phyloP scores from a whole-genome alignment of 352 stramenopile genomes.

The Thraustochytrium aureum region DNA sequence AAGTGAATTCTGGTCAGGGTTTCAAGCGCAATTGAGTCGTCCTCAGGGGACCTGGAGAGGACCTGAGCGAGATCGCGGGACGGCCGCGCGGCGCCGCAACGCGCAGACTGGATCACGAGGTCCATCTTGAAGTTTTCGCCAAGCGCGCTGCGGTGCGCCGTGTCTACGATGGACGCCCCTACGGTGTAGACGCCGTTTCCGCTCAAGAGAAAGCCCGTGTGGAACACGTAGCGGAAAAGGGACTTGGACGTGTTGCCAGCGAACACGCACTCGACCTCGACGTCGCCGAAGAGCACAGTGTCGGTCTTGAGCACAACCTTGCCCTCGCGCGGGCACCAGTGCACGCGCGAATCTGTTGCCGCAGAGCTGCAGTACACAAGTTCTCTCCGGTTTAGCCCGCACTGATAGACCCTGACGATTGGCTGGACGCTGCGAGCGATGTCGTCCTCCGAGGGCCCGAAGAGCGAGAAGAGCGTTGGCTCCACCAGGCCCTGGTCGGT shows the following conservation, averaged over 20 bases:
- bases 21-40: not conserved
- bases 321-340: constrained; percentile 18
- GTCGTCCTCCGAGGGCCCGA: constrained; percentile 30
- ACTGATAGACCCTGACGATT: constrained; percentile 45
- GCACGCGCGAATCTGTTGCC: constrained; percentile 7
- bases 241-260: constrained; percentile 35
- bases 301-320: constrained; percentile 31
- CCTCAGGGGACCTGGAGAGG: not conserved
- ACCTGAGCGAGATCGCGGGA: not conserved
- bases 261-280: constrained; percentile 48
- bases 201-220: constrained; percentile 10
- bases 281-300: not conserved
- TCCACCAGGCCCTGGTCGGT: constrained; percentile 27
- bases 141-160: not conserved
- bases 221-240: constrained; percentile 31
- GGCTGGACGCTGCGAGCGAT: constrained; percentile 4
- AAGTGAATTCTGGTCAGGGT: constrained; percentile 23
- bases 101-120: not conserved
- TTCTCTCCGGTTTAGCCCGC: not conserved
- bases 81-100: not conserved
- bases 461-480: constrained; percentile 27
- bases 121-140: constrained; percentile 22
- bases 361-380: constrained; percentile 35
- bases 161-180: not conserved
- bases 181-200: constrained; percentile 6